These are phyloP conservation scores for Solanum appendiculatum DNA, from an alignment of 257 asterid species.

Conservation along the genomic window DNA sequence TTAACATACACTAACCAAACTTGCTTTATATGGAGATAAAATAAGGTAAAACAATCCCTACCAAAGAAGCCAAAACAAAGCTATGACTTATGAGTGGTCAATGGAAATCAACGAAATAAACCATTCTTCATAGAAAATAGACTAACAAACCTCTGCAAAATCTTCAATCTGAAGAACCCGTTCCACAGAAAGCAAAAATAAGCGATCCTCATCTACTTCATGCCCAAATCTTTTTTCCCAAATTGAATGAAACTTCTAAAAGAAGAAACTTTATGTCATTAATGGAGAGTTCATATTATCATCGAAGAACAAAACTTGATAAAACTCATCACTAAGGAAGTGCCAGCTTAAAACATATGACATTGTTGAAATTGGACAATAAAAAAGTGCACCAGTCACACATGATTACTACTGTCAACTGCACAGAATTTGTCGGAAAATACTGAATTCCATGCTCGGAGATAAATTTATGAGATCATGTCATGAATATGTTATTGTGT, in stretches of 20 bases:
- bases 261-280: background rate
- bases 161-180: constrained; percentile 75
- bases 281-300: background rate
- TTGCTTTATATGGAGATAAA: background rate
- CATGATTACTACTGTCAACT: background rate
- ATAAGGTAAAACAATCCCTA: background rate
- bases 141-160: constrained; percentile 70
- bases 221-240: constrained; percentile 64
- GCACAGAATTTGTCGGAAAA: background rate
- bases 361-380: background rate
- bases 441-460: background rate
- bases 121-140: background rate
- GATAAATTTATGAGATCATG: background rate
- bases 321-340: background rate
- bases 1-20: background rate
- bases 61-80: background rate
- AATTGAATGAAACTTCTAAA: constrained; percentile 48
- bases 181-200: constrained; percentile 59
- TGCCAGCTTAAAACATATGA: background rate
- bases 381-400: background rate
- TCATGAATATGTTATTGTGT: background rate
- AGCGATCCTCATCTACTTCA: constrained; percentile 58
- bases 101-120: background rate
- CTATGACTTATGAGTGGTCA: background rate
- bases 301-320: background rate